Conservation (phyloP, 139 green algal genomes). For the Trebouxia sp. region DNA sequence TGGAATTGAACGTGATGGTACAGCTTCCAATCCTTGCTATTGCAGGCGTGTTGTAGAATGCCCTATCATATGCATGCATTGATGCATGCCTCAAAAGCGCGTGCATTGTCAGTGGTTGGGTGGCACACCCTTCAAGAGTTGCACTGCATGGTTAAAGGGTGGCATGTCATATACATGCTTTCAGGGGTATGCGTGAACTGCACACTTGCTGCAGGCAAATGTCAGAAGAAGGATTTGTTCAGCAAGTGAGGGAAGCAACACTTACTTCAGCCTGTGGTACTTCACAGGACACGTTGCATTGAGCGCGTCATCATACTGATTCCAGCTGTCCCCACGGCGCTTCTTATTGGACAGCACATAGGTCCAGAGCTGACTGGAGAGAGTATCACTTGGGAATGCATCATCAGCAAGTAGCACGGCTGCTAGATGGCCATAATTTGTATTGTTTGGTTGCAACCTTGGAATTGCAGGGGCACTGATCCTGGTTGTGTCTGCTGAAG, state of each 20-base stretch:
- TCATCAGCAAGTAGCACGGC: conserved; percentile 2
- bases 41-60: neutral
- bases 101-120: too few species aligned
- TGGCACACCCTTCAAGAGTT: too few species aligned
- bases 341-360: neutral
- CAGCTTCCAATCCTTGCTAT: too few species aligned
- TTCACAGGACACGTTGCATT: neutral
- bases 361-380: neutral
- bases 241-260: too few species aligned
- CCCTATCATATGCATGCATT: too few species aligned
- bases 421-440: neutral
- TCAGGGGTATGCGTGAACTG: too few species aligned
- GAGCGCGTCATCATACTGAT: neutral
- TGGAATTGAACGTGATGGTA: neutral
- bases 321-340: neutral
- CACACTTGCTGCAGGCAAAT: too few species aligned
- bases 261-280: neutral
- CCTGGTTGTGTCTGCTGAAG: neutral
- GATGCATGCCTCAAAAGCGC: too few species aligned
- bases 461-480: neutral
- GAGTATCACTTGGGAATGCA: neutral
- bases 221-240: neutral
- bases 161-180: too few species aligned
- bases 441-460: too few species aligned
- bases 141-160: too few species aligned